Evolutionary conservation across 2,329 filamentous ascomycete species (phyloP).

Genomic region (Fusarium xyrophilum): DNA sequence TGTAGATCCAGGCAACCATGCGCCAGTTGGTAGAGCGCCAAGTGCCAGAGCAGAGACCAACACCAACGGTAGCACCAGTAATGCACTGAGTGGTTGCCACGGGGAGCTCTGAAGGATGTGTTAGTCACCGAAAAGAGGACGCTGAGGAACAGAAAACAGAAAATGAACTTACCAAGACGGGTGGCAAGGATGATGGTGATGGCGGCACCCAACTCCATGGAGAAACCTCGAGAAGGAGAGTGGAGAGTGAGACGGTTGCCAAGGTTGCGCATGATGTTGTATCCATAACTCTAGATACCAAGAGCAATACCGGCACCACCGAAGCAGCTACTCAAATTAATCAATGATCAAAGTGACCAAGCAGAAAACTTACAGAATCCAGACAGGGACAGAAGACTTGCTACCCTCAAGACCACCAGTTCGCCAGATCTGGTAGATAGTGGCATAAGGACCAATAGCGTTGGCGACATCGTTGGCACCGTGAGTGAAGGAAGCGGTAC

Average conservation of each 20-base stretch:
- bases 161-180: conserved; percentile 54
- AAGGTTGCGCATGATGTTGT: conserved; percentile 70
- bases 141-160: rapidly evolving
- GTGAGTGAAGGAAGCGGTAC: conserved; percentile 69
- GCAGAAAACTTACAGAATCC: conserved; percentile 57
- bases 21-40: conserved; percentile 69
- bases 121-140: background rate
- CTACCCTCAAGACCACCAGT: conserved; percentile 52
- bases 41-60: conserved; percentile 66
- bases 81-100: conserved; percentile 72
- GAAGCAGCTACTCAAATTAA: conserved; percentile 46
- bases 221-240: conserved; percentile 65
- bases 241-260: conserved; percentile 69
- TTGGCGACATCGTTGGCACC: conserved; percentile 72
- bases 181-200: conserved; percentile 70
- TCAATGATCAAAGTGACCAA: rapidly evolving
- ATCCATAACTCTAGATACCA: conserved; percentile 68
- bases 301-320: conserved; percentile 60
- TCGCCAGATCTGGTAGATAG: conserved; percentile 67
- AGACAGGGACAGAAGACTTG: conserved; percentile 61
- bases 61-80: conserved; percentile 67
- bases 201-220: conserved; percentile 66
- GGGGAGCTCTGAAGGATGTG: conserved; percentile 54
- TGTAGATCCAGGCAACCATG: conserved; percentile 66
- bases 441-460: conserved; percentile 68